Evolutionary conservation across 805 yeast genomes (phyloP).

Genomic region (Lachancea cidri): DNA sequence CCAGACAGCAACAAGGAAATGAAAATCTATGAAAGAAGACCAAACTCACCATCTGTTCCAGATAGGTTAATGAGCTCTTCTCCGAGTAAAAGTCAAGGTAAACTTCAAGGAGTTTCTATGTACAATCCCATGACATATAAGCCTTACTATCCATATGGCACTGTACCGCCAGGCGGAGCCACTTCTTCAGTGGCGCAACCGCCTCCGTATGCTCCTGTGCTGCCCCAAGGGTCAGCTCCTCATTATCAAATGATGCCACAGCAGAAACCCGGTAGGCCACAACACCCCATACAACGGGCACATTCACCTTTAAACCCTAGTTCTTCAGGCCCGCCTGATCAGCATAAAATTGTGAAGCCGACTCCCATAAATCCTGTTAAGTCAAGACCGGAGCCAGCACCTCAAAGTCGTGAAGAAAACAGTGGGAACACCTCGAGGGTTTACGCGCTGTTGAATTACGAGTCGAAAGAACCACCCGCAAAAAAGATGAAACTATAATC

Average conservation of each 20-base stretch:
- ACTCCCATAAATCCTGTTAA: constrained; percentile 11
- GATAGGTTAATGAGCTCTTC: constrained; percentile 1
- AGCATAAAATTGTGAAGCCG: constrained; percentile 12
- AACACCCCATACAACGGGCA: constrained; percentile 2
- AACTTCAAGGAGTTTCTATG: constrained; percentile 1
- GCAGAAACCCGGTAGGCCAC: constrained; percentile 1
- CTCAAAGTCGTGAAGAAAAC: constrained; percentile 3
- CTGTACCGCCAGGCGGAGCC: constrained; percentile 7
- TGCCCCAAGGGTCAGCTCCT: constrained; percentile 1
- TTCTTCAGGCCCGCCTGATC: constrained; percentile 4
- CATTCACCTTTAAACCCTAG: constrained; percentile 7
- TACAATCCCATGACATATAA: constrained; percentile 10
- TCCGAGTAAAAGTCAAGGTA: constrained; percentile 1
- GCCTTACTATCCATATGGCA: constrained; percentile 11
- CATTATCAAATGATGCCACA: constrained; percentile 3
- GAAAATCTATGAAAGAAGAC: constrained; percentile 3
- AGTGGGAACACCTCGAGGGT: constrained; percentile 6
- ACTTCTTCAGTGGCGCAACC: constrained; percentile 2
- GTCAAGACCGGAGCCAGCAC: constrained; percentile 4
- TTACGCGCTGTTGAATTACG: constrained; percentile 7
- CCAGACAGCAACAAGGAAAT: constrained; percentile 1
- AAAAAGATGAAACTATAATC: constrained; percentile 7
- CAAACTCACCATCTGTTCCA: constrained; percentile 5
- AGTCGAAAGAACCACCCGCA: constrained; percentile 7
- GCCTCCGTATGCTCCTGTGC: not conserved